These are phyloP conservation scores for Pachyrhizus erosus DNA, from an alignment of 306 rosid genomes.

Conservation along the genomic window DNA sequence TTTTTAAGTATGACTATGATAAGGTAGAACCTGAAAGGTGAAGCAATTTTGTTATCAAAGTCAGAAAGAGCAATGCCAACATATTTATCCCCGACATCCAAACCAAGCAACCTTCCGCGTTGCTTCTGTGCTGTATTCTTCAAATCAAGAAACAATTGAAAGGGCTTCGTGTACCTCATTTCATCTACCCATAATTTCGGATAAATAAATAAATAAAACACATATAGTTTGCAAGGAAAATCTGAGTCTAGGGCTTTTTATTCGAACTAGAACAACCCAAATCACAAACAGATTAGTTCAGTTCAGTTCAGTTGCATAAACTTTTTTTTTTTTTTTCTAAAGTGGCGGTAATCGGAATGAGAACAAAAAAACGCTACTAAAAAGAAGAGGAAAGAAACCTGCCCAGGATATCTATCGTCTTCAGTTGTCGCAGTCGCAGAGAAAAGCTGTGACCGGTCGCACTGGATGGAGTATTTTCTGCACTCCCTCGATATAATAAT, in stretches of 20 bases:
- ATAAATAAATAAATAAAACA: neutral
- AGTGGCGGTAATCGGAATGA: too few species aligned
- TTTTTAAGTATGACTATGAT: neutral
- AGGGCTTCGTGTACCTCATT: slow-evolving; percentile 70
- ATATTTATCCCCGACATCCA: slow-evolving; percentile 87
- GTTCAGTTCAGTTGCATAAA: too few species aligned
- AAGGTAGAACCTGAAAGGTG: slow-evolving; percentile 60
- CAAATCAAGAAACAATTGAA: slow-evolving; percentile 63
- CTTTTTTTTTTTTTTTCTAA: too few species aligned
- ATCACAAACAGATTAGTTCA: too few species aligned
- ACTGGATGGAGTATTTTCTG: too few species aligned
- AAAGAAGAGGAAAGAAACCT: too few species aligned
- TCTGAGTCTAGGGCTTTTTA: neutral
- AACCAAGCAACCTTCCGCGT: slow-evolving; percentile 71
- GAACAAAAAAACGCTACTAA: too few species aligned
- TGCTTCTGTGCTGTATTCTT: slow-evolving; percentile 34
- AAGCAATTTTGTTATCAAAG: slow-evolving; percentile 64
- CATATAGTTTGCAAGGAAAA: neutral
- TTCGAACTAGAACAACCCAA: neutral
- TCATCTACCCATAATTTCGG: neutral
- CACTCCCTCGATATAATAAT: too few species aligned
- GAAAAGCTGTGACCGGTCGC: too few species aligned
- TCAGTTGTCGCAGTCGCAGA: too few species aligned
- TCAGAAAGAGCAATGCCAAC: slow-evolving; percentile 85
- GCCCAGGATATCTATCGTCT: too few species aligned